Evolutionary conservation across 2,329 filamentous ascomycete genomes (phyloP).

Genomic region (Venturia pyrina): DNA sequence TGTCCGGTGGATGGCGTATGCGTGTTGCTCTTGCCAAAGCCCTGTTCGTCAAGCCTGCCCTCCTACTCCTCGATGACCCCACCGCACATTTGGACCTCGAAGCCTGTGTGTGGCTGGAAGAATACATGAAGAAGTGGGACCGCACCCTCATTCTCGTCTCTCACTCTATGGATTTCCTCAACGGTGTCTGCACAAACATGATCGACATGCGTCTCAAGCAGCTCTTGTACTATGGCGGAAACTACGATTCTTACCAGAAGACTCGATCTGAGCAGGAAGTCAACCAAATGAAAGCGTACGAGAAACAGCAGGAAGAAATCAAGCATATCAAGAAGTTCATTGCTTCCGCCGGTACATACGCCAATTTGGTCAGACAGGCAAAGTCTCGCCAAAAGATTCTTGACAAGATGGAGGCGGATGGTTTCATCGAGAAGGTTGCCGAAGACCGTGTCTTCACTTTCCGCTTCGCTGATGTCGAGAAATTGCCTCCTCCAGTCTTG

Average conservation of each 20-base stretch:
- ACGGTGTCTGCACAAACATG: conserved; percentile 97
- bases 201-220: conserved; percentile 90
- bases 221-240: conserved; percentile 97
- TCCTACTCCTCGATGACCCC: conserved; percentile 93
- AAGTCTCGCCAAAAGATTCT: conserved; percentile 99
- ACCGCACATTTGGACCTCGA: conserved; percentile 99
- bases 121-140: conserved; percentile 99
- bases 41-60: conserved; percentile 93
- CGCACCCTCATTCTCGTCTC: conserved; percentile 93
- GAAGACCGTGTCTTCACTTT: conserved; percentile 89
- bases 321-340: conserved; percentile 99
- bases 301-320: conserved; percentile 99
- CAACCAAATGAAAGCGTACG: conserved; percentile 98
- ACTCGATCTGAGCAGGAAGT: conserved; percentile 86
- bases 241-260: conserved; percentile 97
- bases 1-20: conserved; percentile 99
- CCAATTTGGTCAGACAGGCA: conserved; percentile 97
- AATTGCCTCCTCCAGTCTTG: conserved; percentile 93
- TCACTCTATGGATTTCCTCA: conserved; percentile 97
- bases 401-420: conserved; percentile 99
- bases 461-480: conserved; percentile 97
- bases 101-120: conserved; percentile 98
- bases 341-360: conserved; percentile 97
- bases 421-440: conserved; percentile 86
- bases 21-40: conserved; percentile 95